A percentile compares a stretch with the other conserved stretches of the same genome.
Conservation (phyloP, 352 stramenopile species). For the Blastocystis sp. region DNA sequence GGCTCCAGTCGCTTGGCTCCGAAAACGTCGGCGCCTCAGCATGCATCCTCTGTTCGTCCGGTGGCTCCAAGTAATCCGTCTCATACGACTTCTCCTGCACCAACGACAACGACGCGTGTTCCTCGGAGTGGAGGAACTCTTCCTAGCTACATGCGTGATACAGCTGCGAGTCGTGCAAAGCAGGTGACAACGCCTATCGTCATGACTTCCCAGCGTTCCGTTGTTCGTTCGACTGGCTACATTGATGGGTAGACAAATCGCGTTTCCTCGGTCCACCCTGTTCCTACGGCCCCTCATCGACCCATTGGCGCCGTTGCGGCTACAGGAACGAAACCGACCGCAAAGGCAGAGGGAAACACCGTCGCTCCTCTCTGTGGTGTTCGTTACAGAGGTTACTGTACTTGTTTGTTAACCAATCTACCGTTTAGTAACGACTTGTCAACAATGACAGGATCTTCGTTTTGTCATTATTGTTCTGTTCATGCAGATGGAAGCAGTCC, state of each 20-base stretch:
- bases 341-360: background rate
- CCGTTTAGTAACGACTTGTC: background rate
- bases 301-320: background rate
- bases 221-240: background rate
- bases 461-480: background rate
- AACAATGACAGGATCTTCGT: background rate
- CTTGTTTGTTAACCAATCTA: background rate
- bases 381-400: background rate
- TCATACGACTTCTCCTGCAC: background rate
- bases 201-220: background rate
- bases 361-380: background rate
- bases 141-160: conserved; percentile 23
- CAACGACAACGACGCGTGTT: background rate
- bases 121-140: background rate
- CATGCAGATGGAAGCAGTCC: background rate
- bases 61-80: background rate
- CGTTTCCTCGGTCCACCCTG: background rate
- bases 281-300: background rate
- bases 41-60: background rate
- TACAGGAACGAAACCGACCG: background rate
- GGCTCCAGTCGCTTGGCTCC: background rate
- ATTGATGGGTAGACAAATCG: no score
- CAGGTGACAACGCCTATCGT: background rate
- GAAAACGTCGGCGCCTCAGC: background rate
- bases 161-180: background rate